Conservation (phyloP, 345 rosid genomes). For the Psidium guajava region DNA sequence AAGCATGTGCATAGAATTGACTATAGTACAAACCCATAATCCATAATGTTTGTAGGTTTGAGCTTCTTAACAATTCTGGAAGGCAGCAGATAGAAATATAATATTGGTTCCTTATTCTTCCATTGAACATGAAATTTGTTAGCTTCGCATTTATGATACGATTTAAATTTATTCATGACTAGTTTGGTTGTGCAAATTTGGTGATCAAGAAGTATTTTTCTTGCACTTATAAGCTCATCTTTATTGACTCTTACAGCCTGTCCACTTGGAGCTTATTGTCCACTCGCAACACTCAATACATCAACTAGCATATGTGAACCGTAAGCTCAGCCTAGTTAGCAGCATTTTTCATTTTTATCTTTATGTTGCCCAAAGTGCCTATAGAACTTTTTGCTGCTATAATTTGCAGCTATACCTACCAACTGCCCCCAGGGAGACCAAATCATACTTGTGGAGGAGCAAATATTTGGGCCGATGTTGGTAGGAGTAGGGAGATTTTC, state of each 20-base stretch:
- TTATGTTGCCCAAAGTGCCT: background rate
- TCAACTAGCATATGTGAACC: slow-evolving; percentile 56
- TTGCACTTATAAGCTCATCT: background rate
- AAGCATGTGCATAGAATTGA: background rate
- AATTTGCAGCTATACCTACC: slow-evolving; percentile 67
- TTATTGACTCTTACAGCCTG: slow-evolving; percentile 31
- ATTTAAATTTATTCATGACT: background rate
- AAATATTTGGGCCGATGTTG: slow-evolving; percentile 79
- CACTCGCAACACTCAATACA: slow-evolving; percentile 35
- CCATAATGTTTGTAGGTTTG: background rate
- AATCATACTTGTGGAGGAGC: slow-evolving; percentile 96
- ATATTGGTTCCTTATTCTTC: background rate
- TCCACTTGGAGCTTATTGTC: slow-evolving; percentile 61
- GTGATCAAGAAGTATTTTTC: background rate
- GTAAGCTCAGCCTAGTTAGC: slow-evolving; percentile 25
- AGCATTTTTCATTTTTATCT: background rate
- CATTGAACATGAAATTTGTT: background rate
- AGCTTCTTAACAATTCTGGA: background rate
- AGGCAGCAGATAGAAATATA: background rate
- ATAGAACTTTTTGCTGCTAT: background rate
- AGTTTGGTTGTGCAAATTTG: background rate
- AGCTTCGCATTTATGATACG: background rate
- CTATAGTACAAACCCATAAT: background rate
- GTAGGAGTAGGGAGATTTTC: slow-evolving; percentile 58
- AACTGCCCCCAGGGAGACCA: slow-evolving; percentile 54